Evolutionary conservation across 768 basidiomycete species (phyloP), one percentile per base, ranked within the genome.

Genomic region (Tylopilus plumbeoviolaceoides): DNA sequence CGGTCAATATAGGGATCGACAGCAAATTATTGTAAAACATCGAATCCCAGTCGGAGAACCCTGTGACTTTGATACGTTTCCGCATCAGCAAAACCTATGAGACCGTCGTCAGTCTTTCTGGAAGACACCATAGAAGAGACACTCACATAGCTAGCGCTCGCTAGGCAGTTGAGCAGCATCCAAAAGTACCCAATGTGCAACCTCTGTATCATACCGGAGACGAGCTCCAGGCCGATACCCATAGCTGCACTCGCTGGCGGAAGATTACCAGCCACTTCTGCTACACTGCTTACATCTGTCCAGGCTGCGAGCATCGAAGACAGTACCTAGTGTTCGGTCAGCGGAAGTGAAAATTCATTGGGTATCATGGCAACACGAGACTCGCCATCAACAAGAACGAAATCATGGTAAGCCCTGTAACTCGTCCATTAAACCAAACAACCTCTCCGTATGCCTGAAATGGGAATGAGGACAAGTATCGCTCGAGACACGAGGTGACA

Each of bases 21-120:
- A 98, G 74, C 42, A 98, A 68, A 70, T 98, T 99, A 75, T 95
- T 97, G 77, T 98, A 98, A 74, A 92, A 95, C 94, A 98, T 98
- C 12, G 94, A 87, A 65, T 98, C 95, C 95, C 94, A 97, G 64
- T 99, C 95, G 45, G 93, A 85, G 74, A 98, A 98, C 18, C 91
- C 91, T 15, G 93, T 98, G 39, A 77, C 70, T 74, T 98, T 98
- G 77, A 99, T 98, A 51, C 87, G 82, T 69, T 95, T 98, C 52
- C 97, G 83, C 97, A 98, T 98, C 38, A 90, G 78, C 45, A 99
- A 78, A 36, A 97, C 92, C 93, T 95, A 61, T 45, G 33, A 27
- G 33, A 25, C 25, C 17, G n/a, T 43, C 47, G 44, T 51, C 17
- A 55, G 47, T 23, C 38, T 40, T 30, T 55, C 41, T 52, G 40